Evolutionary conservation across 2,329 filamentous ascomycete genomes (phyloP).

Genomic region (Aspergillus sojae): DNA sequence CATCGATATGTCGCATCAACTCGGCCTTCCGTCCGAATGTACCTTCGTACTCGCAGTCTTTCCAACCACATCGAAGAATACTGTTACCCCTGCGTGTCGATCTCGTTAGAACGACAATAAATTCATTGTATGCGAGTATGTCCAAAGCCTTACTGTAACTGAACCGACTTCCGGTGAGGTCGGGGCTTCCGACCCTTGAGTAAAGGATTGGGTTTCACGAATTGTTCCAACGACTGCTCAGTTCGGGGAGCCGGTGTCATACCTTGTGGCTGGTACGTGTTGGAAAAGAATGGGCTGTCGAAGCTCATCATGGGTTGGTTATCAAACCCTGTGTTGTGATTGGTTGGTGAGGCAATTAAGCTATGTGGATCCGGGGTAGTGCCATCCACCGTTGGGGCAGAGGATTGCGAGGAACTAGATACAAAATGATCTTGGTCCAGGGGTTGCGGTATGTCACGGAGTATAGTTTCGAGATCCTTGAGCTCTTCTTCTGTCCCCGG

Average conservation of each 20-base stretch:
- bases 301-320: neutral
- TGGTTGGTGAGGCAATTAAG: neutral
- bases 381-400: neutral
- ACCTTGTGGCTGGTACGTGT: too few relatives aligned
- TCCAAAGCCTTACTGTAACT: neutral
- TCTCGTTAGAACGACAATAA: too few relatives aligned
- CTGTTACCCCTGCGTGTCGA: neutral
- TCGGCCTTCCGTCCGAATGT: neutral
- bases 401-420: rapidly evolving
- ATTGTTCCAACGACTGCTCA: neutral
- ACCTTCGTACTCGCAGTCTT: neutral
- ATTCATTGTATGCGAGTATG: too few relatives aligned
- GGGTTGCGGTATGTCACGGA: neutral
- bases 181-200: too few relatives aligned
- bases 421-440: neutral
- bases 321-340: rapidly evolving
- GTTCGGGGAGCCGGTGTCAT: neutral
- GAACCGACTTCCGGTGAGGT: rapidly evolving
- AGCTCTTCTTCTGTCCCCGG: neutral
- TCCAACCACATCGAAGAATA: neutral
- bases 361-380: neutral
- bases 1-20: neutral
- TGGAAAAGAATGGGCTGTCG: too few relatives aligned
- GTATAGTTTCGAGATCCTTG: neutral
- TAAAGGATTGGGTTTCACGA: neutral